These are phyloP conservation scores for Neonectria sp. DNA, from an alignment of 2,329 filamentous ascomycete genomes.

Conservation along the genomic window DNA sequence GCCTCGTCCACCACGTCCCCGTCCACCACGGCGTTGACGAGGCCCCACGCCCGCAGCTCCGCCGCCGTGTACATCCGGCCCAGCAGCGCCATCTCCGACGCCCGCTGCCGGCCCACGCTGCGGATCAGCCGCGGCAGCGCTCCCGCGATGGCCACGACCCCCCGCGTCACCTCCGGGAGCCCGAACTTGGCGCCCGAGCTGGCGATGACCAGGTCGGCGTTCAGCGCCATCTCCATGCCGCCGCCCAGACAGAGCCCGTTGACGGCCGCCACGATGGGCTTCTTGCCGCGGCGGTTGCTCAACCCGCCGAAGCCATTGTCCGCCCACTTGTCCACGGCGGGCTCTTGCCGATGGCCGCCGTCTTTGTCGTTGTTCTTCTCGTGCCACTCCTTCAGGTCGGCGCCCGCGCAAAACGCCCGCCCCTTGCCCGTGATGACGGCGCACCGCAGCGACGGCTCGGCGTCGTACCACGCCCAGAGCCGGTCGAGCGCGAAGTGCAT, in stretches of 20 bases:
- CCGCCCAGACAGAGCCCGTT: constrained; percentile 82
- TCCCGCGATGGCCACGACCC: constrained; percentile 79
- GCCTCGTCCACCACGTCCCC: constrained; percentile 70
- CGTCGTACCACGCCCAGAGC: constrained; percentile 74
- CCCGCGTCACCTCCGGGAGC: constrained; percentile 79
- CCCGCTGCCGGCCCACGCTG: constrained; percentile 75
- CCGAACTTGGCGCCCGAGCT: constrained; percentile 69
- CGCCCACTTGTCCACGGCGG: constrained; percentile 60
- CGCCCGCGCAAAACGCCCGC: constrained; percentile 77
- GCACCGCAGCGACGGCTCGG: constrained; percentile 71
- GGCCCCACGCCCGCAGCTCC: constrained; percentile 75
- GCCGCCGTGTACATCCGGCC: constrained; percentile 72
- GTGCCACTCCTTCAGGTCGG: constrained; percentile 77
- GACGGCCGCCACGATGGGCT: constrained; percentile 81
- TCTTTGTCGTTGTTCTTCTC: constrained; percentile 54
- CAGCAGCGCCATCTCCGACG: constrained; percentile 79
- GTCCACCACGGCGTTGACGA: constrained; percentile 77
- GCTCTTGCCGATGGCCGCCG: neutral
- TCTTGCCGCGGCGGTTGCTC: constrained; percentile 75
- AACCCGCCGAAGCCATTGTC: constrained; percentile 72
- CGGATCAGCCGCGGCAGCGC: constrained; percentile 76
- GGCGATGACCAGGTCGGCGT: constrained; percentile 80
- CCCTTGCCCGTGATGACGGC: constrained; percentile 75
- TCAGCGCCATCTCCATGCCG: constrained; percentile 81
- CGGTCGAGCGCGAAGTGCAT: constrained; percentile 64